Conservation (phyloP, 2,329 filamentous ascomycete species). For the Aspergillus japonicus region DNA sequence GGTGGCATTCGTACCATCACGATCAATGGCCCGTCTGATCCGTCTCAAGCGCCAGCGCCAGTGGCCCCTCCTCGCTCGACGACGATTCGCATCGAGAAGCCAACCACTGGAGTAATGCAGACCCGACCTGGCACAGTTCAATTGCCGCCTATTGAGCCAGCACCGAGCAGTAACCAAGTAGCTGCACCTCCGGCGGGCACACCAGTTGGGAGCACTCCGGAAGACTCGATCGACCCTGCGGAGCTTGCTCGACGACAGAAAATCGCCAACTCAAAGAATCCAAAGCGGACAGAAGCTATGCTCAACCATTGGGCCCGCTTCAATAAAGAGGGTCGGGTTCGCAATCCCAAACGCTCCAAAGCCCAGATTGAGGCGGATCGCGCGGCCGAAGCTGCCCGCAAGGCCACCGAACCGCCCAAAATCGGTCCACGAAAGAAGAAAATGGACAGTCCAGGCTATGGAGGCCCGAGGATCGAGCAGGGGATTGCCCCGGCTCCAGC, state of each 20-base stretch:
- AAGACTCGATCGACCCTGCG: slow-evolving; percentile 26
- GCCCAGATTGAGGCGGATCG: slow-evolving; percentile 45
- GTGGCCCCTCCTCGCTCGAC: slow-evolving; percentile 4
- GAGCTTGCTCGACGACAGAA: slow-evolving; percentile 39
- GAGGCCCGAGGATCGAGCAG: slow-evolving; percentile 20
- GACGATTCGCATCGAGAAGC: slow-evolving; percentile 10
- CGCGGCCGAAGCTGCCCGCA: slow-evolving; percentile 29
- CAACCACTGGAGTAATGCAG: slow-evolving; percentile 12
- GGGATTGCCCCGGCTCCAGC: slow-evolving; percentile 20
- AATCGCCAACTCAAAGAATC: slow-evolving; percentile 46
- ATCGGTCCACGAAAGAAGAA: slow-evolving; percentile 26
- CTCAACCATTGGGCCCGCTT: slow-evolving; percentile 47
- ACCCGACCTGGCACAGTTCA: slow-evolving; percentile 18
- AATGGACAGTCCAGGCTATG: slow-evolving; percentile 21
- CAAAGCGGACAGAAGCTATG: slow-evolving; percentile 46
- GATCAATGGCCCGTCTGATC: slow-evolving; percentile 24
- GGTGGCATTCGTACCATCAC: slow-evolving; percentile 24
- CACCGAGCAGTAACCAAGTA: slow-evolving; percentile 13
- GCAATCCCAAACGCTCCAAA: slow-evolving; percentile 46
- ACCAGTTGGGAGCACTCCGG: slow-evolving; percentile 18
- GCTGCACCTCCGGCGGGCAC: slow-evolving; percentile 13
- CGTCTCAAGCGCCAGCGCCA: slow-evolving; percentile 11
- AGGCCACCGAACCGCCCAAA: slow-evolving; percentile 28
- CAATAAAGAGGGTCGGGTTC: slow-evolving; percentile 43
- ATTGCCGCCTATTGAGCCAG: slow-evolving; percentile 23